A percentile compares a stretch with the other conserved stretches of the same genome.
phyloP scores from a whole-genome alignment of 192 early-diverging fungal genomes.

The Coemansia umbellata region DNA sequence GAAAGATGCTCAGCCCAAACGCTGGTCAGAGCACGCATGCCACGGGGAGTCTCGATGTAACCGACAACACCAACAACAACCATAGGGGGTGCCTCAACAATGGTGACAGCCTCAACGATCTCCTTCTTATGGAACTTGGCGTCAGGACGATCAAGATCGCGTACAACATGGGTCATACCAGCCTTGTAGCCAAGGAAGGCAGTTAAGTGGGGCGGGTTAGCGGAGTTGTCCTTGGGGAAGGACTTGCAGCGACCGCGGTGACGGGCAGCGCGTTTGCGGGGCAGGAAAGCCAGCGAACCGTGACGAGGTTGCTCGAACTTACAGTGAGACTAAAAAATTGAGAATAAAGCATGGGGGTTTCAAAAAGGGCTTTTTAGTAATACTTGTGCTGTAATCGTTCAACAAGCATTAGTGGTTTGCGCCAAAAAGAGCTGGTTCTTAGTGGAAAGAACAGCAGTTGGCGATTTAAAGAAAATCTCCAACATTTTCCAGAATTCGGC shows the following conservation, averaged over 20 bases:
- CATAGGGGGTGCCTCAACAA: constrained; percentile 97
- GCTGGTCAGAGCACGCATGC: constrained; percentile 96
- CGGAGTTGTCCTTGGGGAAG: constrained; percentile 97
- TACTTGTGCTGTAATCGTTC: no score
- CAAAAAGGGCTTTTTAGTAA: no score
- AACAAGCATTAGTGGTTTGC: no score
- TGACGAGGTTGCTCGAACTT: constrained; percentile 99
- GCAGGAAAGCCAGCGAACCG: constrained; percentile 66
- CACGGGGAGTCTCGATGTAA: constrained; percentile 98
- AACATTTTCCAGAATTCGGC: no score
- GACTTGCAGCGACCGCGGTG: constrained; percentile 97
- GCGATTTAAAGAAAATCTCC: no score
- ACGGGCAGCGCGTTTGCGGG: constrained; percentile 81
- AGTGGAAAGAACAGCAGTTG: no score
- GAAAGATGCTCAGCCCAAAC: constrained; percentile 99
- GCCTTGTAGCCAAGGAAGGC: constrained; percentile 99
- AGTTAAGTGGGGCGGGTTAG: constrained; percentile 94
- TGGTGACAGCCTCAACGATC: constrained; percentile 97
- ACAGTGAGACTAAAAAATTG: constrained; percentile 73
- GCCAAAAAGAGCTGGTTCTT: no score
- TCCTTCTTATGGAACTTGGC: constrained; percentile 99
- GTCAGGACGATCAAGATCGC: constrained; percentile 97
- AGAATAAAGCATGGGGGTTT: neutral
- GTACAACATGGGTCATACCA: constrained; percentile 99
- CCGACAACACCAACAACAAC: constrained; percentile 98